Evolutionary conservation across 345 rosid genomes (phyloP), one percentile per base, ranked within the genome.

Genomic region (Dovyalis caffra): DNA sequence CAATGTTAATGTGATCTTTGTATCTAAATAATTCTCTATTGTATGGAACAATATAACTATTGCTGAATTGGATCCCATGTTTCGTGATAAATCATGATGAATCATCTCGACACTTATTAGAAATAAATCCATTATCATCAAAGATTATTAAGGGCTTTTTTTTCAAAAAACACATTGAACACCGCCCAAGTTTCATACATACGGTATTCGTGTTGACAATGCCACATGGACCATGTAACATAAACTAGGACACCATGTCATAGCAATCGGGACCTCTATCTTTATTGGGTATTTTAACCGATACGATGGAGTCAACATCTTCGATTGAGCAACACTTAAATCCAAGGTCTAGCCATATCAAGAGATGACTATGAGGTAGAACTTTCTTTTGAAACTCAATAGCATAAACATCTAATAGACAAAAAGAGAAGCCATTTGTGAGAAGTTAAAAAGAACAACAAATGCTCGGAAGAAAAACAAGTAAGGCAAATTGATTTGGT

Each of bases 1-100:
- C 23, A 9, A 76, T 69, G 43, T 62, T 60, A 1, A 70, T 43
- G 33, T 78, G 73, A 16, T 73, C 77, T 2, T 72, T 23, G 20
- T 25, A 78, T 5, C 11, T 25, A 6, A 58, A n/a, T n/a, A n/a
- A n/a, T n/a, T n/a, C n/a, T n/a, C n/a, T n/a, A n/a, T n/a, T n/a
- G n/a, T 78, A 38, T 0, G 73, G 73, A 0, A 78, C 63, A 15
- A 73, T 32, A 25, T 31, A 73, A 0, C 12, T 1, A 25, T 78
- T 73, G 6, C 45, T 47, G 2, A 78, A n/a, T 1, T 26, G 0
- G 0, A 61, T 40, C 3, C 37, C 64, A 63, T 21, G 14, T 1
- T 70, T 71, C 3, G 10, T 1, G 2, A 66, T 7, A 3, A 0
- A 5, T 0, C 2, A 28, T 2, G 6, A 18, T 6, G 2, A 2